phyloP scores from a whole-genome alignment of 1,139 yeast genomes.

The Scheffersomyces stambukii region DNA sequence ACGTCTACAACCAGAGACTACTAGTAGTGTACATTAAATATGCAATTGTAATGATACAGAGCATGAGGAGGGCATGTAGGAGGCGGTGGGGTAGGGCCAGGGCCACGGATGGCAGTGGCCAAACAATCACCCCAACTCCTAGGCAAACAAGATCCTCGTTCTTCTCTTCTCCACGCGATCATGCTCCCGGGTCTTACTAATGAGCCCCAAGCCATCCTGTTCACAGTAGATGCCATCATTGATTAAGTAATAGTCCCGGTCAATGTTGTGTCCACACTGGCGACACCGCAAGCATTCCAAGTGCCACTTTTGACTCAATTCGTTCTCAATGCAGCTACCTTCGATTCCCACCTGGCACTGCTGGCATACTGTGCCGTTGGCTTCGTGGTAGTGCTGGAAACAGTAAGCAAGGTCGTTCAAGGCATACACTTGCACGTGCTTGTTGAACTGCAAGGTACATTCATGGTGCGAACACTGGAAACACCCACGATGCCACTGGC shows the following conservation, averaged over 20 bases:
- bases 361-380: slow-evolving; percentile 71
- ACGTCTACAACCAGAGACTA: background rate
- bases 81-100: no score
- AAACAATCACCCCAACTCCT: no score
- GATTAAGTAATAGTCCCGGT: slow-evolving; percentile 53
- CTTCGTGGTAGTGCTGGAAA: slow-evolving; percentile 71
- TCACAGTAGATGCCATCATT: slow-evolving; percentile 54
- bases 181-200: slow-evolving; percentile 4
- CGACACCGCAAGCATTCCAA: slow-evolving; percentile 56
- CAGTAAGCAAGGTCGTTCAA: slow-evolving; percentile 79
- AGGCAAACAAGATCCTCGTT: slow-evolving; percentile 22
- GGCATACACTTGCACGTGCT: slow-evolving; percentile 73
- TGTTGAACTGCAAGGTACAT: slow-evolving; percentile 57
- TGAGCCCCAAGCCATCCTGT: slow-evolving; percentile 25
- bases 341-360: slow-evolving; percentile 76
- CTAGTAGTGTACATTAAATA: background rate
- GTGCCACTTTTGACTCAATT: slow-evolving; percentile 63
- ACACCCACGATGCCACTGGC: slow-evolving; percentile 92
- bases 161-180: slow-evolving; percentile 44
- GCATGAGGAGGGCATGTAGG: no score
- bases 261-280: slow-evolving; percentile 45
- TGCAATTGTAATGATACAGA: no score
- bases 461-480: slow-evolving; percentile 56
- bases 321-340: slow-evolving; percentile 86
- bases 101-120: no score